Conservation (phyloP, 2,329 filamentous ascomycete genomes). For the Fusarium dlaminii region DNA sequence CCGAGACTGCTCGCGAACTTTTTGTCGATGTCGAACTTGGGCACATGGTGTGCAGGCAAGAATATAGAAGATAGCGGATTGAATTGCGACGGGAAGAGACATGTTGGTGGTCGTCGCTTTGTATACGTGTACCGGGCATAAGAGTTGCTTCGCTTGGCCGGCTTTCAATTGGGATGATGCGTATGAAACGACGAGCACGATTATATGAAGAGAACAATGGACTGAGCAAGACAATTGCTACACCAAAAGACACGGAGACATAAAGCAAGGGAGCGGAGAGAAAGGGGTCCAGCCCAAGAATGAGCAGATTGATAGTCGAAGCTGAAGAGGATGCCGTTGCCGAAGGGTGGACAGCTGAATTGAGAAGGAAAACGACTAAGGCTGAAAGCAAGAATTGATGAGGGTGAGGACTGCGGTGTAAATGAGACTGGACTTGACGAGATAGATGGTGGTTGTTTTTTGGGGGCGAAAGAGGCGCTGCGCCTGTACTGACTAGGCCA, state of each 20-base stretch:
- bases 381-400: constrained; percentile 4
- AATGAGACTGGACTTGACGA: constrained; percentile 20
- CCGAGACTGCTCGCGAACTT: constrained; percentile 75
- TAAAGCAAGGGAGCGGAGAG: constrained; percentile 23
- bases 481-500: constrained; percentile 28
- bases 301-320: constrained; percentile 30
- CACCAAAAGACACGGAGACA: constrained; percentile 22
- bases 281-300: constrained; percentile 36
- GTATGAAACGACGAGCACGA: constrained; percentile 3
- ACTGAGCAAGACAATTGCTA: constrained; percentile 13
- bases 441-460: constrained; percentile 4
- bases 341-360: background rate
- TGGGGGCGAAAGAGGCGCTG: constrained; percentile 20
- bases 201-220: background rate
- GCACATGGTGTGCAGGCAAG: constrained; percentile 82
- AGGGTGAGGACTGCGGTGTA: constrained; percentile 26
- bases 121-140: constrained; percentile 36
- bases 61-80: constrained; percentile 82
- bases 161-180: constrained; percentile 2
- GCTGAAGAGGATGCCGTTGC: background rate
- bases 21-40: constrained; percentile 74
- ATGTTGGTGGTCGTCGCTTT: constrained; percentile 44
- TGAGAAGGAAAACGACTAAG: constrained; percentile 9
- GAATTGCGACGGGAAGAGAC: constrained; percentile 68
- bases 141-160: constrained; percentile 15